Base-by-base conservation (phyloP, 192 early-diverging fungal genomes). In the Globomyces pollinis-pini region DNA sequence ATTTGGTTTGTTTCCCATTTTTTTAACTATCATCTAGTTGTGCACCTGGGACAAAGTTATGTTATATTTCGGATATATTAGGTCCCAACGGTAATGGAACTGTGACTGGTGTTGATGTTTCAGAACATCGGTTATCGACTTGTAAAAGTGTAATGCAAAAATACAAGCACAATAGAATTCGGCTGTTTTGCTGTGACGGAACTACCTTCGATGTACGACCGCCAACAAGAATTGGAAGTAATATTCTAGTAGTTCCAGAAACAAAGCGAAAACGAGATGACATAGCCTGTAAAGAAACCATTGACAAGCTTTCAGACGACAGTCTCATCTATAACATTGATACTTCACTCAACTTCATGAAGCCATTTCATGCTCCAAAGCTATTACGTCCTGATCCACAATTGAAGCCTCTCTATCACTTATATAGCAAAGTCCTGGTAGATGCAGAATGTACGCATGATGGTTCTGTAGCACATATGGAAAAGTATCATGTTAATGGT, bases 51-150 rank as follows among this genome's bases (percentile, higher is more conserved):
- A 86, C 84, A 21, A 98, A 98, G 59, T 76, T 98, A 15, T 86
- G 89, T 55, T 76, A 88, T 60, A 71, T 94, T 21, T 72, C 83
- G 3, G 88, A 96, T 56, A 35, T 91, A 11, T 64, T 88, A 18
- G 59, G 60, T 11, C 15, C 20, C 13, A 54, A 49, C 24, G 78
- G 69, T 4, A 47, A 56, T 21, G 69, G 96, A 1, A 88, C 89
- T 0, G 86, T 93, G 2, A 98, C 96, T 0, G 96, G 93, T 1
- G 91, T 98, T 0, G 96, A 98, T 63, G 72, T 96, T 26, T 83
- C 83, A 1, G 21, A 60, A 2, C 77, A 88, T 54, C 76, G 96
- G 8, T 63, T 88, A 30, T 73, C 84, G 3, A 90, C 85, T 0
- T 92, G 90, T 64, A 80, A 84, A 28, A 80, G 73, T 26, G 49